Percentiles rank a stretch among this genome's conserved stretches.
Evolutionary conservation across 1,139 yeast species (phyloP).

Genomic region (Magnusiomyces magnusii): DNA sequence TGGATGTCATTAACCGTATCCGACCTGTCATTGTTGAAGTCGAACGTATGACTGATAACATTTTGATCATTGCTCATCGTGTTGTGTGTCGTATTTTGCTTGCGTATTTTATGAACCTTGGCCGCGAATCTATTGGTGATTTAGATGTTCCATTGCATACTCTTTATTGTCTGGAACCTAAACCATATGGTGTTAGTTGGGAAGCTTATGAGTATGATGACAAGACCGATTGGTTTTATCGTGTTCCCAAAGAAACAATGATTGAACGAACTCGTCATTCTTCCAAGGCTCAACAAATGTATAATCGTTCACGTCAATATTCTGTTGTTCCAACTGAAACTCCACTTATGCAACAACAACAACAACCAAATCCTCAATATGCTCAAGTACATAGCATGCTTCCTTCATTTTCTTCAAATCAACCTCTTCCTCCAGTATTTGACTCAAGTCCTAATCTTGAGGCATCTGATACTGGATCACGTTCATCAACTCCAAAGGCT

Average conservation of each 20-base stretch:
- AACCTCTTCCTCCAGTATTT: too few species aligned
- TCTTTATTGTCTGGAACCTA: conserved; percentile 79
- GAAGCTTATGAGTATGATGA: conserved; percentile 82
- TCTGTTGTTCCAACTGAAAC: conserved; percentile 14
- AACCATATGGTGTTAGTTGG: conserved; percentile 95
- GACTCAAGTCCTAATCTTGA: too few species aligned
- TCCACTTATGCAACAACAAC: neutral
- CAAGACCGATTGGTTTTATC: conserved; percentile 63
- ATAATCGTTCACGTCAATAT: conserved; percentile 11
- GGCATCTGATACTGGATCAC: neutral
- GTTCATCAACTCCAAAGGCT: neutral
- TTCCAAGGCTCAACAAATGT: conserved; percentile 1
- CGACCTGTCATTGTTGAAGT: conserved; percentile 88
- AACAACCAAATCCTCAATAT: neutral
- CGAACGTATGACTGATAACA: conserved; percentile 85
- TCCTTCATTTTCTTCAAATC: neutral
- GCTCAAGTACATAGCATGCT: neutral
- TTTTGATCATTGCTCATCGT: conserved; percentile 75
- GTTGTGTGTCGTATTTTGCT: conserved; percentile 82
- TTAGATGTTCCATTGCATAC: conserved; percentile 91
- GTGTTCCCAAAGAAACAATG: conserved; percentile 40
- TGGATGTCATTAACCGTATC: conserved; percentile 85
- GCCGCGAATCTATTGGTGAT: conserved; percentile 76
- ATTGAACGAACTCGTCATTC: conserved; percentile 1
- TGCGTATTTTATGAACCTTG: conserved; percentile 83